Evolutionary conservation across 2,329 filamentous ascomycete species (phyloP), one percentile per base, ranked within the genome.

Genomic region (Spiromastix sp.): DNA sequence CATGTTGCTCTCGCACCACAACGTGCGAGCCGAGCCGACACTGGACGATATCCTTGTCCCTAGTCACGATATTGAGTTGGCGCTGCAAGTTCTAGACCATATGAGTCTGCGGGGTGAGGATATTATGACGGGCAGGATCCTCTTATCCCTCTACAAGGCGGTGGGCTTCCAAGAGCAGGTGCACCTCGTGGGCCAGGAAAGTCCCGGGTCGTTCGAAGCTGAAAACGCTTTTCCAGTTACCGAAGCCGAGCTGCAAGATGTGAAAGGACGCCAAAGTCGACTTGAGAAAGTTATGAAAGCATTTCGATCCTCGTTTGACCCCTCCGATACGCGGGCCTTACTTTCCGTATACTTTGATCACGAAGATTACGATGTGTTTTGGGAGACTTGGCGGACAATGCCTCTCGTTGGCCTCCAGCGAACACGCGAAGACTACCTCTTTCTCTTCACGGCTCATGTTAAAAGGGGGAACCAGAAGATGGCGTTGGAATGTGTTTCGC

Each of bases 371-470:
- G 52, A 66, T 11, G 59, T 61, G 4, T 74, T 82, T 47, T 81
- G 74, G 76, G 63, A 72, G 13, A 49, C 67, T 7, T 83, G 79
- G 66, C 67, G 68, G 36, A 63, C 67, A 37, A 66, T 73, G 3
- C 57, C 76, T 10, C 62, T 69, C 26, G 67, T 69, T 44, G 56
- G 65, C 25, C 49, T 55, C 6, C 46, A 62, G 1, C 71, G 78
- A 13, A 67, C 70, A 0, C 48, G 60, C n/a, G 50, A 51, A 11
- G 61, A 79, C 43, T 84, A 83, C 48, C 53, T 59, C 3, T 57
- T 68, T 21, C 57, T 77, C 17, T 79, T 74, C 48, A 44, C 52
- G 10, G 49, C 61, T 18, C 63, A 77, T 35, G 66, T 69, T 1
- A 49, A 59, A 4, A 64, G 66, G 0, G 47, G 54, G 0, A 58